Base-by-base conservation (phyloP, 805 yeast species). In the Yamadazyma phyllophila region DNA sequence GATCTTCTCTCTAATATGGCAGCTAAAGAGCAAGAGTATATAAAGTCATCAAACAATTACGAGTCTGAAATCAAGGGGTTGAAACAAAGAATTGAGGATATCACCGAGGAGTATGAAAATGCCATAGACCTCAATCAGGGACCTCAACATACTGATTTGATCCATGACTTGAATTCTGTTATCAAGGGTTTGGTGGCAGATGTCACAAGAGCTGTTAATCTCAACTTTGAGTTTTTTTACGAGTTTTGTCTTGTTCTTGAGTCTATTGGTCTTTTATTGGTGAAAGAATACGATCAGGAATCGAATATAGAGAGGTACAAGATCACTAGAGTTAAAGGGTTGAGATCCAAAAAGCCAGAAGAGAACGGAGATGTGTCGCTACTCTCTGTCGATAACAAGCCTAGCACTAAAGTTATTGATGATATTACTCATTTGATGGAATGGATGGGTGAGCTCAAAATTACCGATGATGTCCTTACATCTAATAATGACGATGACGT, bases 251-350 rank as follows among this genome's bases (percentile, higher is more conserved):
- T 77, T 39, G 66, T 85, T 2, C 66, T 88, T 27, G 95, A 87
- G 57, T 74, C 84, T 2, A 81, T 90, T 73, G 97, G 97, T 0
- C 69, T 90, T 39, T 72, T 89, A 31, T 73, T 87, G 39, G 71
- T 78, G 2, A 72, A 73, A 41, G 76, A 74, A 34, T 44, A 46
- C 30, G 50, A 51, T n/a, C 50, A 50, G 14, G 49, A 46, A 2
- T 16, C 33, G 14, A 62, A 62, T 9, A 46, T 44, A 12, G 66
- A 71, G 13, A 68, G 63, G 8, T 68, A 74, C 36, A 74, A 74
- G 41, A 79, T 87, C 26, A 81, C 81, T 39, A 74, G 97, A 49
- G 97, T 89, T 2, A 87, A 87, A 59, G 97, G 97, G 0, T 66
- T 87, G 50, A 71, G 82, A 50, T 75, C 77, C 40, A 77, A 73